A percentile compares a stretch with the other conserved stretches of the same genome.
phyloP scores from a whole-genome alignment of 1,284 basidiomycete genomes.

The Rhodotorula sp. region DNA sequence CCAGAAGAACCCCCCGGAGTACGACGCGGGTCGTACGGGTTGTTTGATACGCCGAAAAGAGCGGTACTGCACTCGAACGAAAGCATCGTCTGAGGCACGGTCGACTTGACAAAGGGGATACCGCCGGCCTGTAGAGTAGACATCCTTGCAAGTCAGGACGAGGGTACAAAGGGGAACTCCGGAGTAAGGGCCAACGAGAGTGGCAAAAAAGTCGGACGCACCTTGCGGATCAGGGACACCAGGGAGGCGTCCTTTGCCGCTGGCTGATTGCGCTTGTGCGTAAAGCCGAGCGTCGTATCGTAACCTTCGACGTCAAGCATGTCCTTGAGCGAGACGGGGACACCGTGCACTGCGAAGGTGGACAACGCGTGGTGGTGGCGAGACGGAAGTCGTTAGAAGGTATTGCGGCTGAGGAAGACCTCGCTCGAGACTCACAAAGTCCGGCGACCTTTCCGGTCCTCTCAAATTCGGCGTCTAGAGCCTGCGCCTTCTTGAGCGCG shows the following conservation, averaged over 20 bases:
- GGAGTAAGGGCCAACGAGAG: too few species aligned
- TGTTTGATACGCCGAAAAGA: slow-evolving; percentile 69
- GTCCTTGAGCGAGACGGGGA: slow-evolving; percentile 79
- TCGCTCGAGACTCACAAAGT: slow-evolving; percentile 46
- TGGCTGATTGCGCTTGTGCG: slow-evolving; percentile 64
- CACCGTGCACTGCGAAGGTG: slow-evolving; percentile 61
- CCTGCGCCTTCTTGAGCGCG: slow-evolving; percentile 62
- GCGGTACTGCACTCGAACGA: slow-evolving; percentile 82
- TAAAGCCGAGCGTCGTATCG: slow-evolving; percentile 72
- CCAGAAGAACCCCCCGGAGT: slow-evolving; percentile 76
- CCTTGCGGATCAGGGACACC: slow-evolving; percentile 55
- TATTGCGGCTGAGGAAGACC: not conserved
- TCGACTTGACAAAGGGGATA: slow-evolving; percentile 76
- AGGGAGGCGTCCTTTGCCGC: slow-evolving; percentile 58
- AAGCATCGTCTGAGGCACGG: slow-evolving; percentile 74
- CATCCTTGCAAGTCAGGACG: not conserved
- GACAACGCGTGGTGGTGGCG: too few species aligned
- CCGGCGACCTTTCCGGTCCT: slow-evolving; percentile 64
- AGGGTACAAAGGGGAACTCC: not conserved
- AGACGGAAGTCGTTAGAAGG: not conserved
- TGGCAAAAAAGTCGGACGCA: not conserved
- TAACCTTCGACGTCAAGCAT: slow-evolving; percentile 63
- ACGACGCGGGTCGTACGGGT: slow-evolving; percentile 63
- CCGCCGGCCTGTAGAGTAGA: slow-evolving; percentile 60
- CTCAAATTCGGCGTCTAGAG: slow-evolving; percentile 66